phyloP scores from a whole-genome alignment of 2,329 filamentous ascomycete species.

The Thyridium curvatum region DNA sequence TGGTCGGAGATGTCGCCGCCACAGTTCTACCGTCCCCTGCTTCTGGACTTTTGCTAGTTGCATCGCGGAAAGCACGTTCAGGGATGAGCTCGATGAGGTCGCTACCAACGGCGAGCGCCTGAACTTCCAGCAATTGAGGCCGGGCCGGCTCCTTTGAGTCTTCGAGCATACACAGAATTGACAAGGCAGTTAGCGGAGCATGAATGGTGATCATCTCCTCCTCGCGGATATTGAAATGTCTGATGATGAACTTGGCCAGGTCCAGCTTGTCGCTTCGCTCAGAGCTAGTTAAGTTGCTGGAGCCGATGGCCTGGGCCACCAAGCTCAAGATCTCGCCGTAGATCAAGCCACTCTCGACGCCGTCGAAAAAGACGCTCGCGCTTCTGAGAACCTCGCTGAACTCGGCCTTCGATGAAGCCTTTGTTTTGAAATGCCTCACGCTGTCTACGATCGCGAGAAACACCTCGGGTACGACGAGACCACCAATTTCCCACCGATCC shows the following conservation, averaged over 20 bases:
- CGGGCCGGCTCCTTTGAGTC: conserved; percentile 36
- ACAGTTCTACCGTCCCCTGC: neutral
- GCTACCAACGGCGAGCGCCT: conserved; percentile 42
- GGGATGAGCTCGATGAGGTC: conserved; percentile 59
- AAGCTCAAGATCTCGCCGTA: conserved; percentile 76
- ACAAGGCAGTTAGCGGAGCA: conserved; percentile 69
- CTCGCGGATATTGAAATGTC: conserved; percentile 87
- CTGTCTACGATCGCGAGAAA: conserved; percentile 83
- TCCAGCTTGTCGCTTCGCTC: conserved; percentile 59
- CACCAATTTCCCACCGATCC: conserved; percentile 97
- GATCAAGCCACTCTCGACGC: conserved; percentile 89
- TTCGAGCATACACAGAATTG: conserved; percentile 54
- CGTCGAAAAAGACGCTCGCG: conserved; percentile 94
- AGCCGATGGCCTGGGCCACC: conserved; percentile 52
- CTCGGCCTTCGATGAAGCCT: conserved; percentile 58
- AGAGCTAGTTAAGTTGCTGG: conserved; percentile 31
- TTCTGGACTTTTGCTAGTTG: conserved; percentile 13
- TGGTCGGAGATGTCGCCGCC: conserved; percentile 17
- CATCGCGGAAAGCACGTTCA: conserved; percentile 50
- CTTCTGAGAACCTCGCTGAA: conserved; percentile 86
- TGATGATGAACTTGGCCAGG: conserved; percentile 69
- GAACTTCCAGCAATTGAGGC: conserved; percentile 9
- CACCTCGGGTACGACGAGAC: conserved; percentile 77
- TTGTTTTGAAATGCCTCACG: conserved; percentile 66
- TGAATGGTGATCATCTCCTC: conserved; percentile 92